Conservation (phyloP, 1,284 basidiomycete genomes). For the Agaricales sp. region DNA sequence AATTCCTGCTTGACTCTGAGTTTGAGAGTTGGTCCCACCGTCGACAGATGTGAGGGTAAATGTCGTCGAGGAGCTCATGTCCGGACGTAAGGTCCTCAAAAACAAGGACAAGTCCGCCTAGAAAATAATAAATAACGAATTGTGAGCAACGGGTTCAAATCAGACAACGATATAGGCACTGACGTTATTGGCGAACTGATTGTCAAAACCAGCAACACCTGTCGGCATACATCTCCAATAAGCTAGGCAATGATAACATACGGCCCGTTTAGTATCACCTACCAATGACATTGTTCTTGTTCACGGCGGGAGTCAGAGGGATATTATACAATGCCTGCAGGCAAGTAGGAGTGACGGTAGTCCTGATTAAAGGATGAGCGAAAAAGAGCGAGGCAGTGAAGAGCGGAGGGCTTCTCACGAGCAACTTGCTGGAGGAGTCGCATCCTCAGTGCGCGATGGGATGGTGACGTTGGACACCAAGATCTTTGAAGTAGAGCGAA, state of each 20-base stretch:
- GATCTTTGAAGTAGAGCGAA: neutral
- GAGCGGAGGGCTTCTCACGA: neutral
- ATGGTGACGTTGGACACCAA: neutral
- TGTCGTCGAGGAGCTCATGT: slow-evolving; percentile 28
- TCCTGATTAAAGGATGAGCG: neutral
- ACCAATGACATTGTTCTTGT: neutral
- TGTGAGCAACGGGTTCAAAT: neutral
- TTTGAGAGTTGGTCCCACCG: slow-evolving; percentile 33
- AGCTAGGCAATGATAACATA: neutral
- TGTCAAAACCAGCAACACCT: slow-evolving; percentile 30
- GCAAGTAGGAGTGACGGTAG: slow-evolving; percentile 3
- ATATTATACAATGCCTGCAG: slow-evolving; percentile 2
- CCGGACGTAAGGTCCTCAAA: slow-evolving; percentile 19
- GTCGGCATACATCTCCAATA: slow-evolving; percentile 10
- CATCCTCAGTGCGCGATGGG: neutral
- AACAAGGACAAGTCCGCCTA: slow-evolving; percentile 18
- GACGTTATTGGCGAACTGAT: slow-evolving; percentile 32
- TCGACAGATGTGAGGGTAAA: slow-evolving; percentile 27
- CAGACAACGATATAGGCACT: slow-evolving; percentile 16
- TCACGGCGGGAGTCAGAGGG: neutral
- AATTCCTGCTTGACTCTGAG: slow-evolving; percentile 29
- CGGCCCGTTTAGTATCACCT: neutral
- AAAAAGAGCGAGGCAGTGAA: neutral
- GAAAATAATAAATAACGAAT: neutral
- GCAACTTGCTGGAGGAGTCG: neutral